Evolutionary conservation across 1,284 basidiomycete genomes (phyloP), one percentile per base, ranked within the genome.

Genomic region (Fomitopsis pinicola): DNA sequence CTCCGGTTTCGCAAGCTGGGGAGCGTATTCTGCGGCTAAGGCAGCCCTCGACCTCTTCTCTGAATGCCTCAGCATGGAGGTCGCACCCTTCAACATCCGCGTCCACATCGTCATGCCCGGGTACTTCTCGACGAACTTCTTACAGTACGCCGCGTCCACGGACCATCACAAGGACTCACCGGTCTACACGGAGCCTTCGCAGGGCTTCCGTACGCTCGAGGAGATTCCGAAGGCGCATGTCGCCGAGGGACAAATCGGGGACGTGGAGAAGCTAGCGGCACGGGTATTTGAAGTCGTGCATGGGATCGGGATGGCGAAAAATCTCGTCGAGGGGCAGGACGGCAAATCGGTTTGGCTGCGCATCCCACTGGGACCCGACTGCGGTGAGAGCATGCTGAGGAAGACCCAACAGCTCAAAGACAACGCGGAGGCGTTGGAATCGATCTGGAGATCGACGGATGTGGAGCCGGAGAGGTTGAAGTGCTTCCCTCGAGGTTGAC

Each of bases 91-190:
- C 59, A 66, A 66, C 55, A 68, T 75, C 48, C 67, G 67, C 38
- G 71, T 68, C n/a, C 56, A 69, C 44, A 66, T 67, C 55, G 62
- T 76, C 59, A 59, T 65, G 44, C 72, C 73, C 1, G 73, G 74
- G 10, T 70, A 67, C 64, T 74, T 75, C 65, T 68, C 68, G n/a
- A 73, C 72, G 19, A 68, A 67, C 59, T 69, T 72, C 62, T 59
- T 72, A 46, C 46, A 60, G 30, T 48, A 61, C 22, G 63, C 71
- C 17, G 7, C 42, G 15, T 57, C 57, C 15, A 35, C 60, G 28
- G 58, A 56, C 45, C 40, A 52, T 10, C 38, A 22, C n/a, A 44
- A 59, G 38, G 15, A 46, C 10, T 48, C 62, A 5, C 62, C 42
- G 30, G 60, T 64, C 12, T 73, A 73, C 62, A 63, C 65, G 10